Base-by-base conservation (phyloP, 495 filamentous ascomycete species). In the Hypomontagnella submonticulosa region DNA sequence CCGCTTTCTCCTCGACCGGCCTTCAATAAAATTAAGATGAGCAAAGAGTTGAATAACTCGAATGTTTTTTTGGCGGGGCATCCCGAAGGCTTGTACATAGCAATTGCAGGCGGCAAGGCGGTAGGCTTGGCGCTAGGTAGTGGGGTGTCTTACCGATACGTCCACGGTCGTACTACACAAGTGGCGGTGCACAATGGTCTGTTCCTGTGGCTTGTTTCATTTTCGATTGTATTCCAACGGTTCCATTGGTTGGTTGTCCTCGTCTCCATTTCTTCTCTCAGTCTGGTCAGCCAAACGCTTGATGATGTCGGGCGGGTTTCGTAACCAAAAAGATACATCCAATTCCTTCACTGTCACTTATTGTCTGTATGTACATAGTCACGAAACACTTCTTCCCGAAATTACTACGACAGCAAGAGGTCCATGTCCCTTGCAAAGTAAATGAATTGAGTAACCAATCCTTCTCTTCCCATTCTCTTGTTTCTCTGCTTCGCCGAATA, bases 231-330 rank as follows among this genome's bases (percentile, higher is more conserved):
- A 34, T 65, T 59, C 38, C 4, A 53, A 37, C n/a, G n/a, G 6
- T 32, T 61, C 33, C 30, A 65, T 65, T 65, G 62, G 62, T 59
- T 16, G 13, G 13, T 30, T 60, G n/a, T 12, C 32, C 30, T 46
- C 48, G 43, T 47, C 57, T n/a, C 36, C 18, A 30, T 18, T 16
- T 8, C 5, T 13, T 49, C 30, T 44, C 23, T 27, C 23, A 3
- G 48, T 32, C 33, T 38, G 50, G 49, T 53, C 60, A 63, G 54
- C 40, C 49, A 10, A 58, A 40, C 49, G 54, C 62, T 56, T 43
- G 57, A 66, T 66, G 57, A 61, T 61, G 63, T 66, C 63, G 63
- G 63, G 56, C 48, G 57, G 57, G 49, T 61, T 66, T 57, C 43
- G 49, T 48, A 42, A 47, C 50, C 32, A 53, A 16, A 49, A 40